These are phyloP conservation scores for Kondoa malvinella DNA, from an alignment of 768 basidiomycete species.

Conservation along the genomic window DNA sequence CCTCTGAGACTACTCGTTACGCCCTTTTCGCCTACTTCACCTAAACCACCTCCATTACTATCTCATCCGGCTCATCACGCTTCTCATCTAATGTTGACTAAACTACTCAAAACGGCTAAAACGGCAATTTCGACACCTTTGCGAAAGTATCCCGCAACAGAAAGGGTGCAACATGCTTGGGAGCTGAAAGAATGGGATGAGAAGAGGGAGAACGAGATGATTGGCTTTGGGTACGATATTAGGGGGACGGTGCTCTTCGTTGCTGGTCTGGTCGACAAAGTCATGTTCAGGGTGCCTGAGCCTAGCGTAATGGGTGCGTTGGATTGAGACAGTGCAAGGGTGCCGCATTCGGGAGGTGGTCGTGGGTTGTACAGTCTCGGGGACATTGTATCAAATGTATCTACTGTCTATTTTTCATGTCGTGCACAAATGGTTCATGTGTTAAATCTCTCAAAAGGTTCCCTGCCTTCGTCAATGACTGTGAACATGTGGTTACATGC, in stretches of 20 bases:
- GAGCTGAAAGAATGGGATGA: not conserved
- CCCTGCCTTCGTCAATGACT: no score
- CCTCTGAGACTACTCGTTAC: not conserved
- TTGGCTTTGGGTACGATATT: not conserved
- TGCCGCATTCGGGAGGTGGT: no score
- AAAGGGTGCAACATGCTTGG: not conserved
- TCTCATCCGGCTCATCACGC: not conserved
- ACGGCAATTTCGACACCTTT: not conserved
- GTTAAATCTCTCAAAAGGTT: no score
- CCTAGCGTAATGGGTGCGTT: not conserved
- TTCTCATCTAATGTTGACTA: not conserved
- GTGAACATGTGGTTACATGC: no score
- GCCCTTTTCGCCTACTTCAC: not conserved
- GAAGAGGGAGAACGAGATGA: not conserved
- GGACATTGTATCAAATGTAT: no score
- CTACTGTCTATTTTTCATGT: no score
- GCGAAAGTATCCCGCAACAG: not conserved
- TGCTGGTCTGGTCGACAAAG: not conserved
- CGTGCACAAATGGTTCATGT: no score
- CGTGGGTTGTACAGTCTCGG: no score
- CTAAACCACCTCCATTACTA: not conserved
- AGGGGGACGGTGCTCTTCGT: not conserved
- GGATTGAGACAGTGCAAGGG: not conserved
- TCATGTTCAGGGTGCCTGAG: not conserved
- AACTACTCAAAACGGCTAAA: not conserved